Percentiles rank a stretch among this genome's conserved stretches.
Conservation (phyloP, 495 filamentous ascomycete genomes). For the Astrothelium macrocarpum region DNA sequence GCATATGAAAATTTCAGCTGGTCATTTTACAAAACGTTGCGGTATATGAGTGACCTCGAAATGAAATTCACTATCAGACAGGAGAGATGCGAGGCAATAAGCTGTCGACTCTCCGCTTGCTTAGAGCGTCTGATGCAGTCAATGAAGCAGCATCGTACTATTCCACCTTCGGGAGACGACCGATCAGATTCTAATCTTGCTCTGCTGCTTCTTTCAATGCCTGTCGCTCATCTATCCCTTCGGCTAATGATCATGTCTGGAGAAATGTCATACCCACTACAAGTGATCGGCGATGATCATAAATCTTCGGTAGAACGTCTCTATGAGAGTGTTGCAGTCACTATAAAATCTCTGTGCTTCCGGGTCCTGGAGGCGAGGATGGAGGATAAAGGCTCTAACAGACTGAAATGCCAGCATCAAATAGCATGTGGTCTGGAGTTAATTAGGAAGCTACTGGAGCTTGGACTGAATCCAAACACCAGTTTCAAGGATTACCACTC, state of each 20-base stretch:
- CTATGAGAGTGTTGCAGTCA: neutral
- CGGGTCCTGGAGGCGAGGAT: no score
- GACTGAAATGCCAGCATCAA: neutral
- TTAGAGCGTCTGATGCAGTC: neutral
- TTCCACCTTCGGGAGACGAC: neutral
- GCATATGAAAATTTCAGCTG: neutral
- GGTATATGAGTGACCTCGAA: neutral
- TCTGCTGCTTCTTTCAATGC: neutral
- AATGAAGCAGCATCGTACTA: neutral
- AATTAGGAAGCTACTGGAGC: neutral
- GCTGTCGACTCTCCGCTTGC: neutral
- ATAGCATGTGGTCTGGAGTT: neutral
- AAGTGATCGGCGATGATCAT: neutral
- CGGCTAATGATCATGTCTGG: neutral
- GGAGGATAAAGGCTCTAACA: no score
- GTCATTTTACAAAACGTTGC: neutral
- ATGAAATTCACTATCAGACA: neutral
- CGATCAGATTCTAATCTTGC: neutral
- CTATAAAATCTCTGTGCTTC: neutral
- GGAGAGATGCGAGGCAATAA: neutral
- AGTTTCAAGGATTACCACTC: neutral
- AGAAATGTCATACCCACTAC: neutral
- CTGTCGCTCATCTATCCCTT: neutral
- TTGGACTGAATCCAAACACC: neutral
- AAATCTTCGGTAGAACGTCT: neutral